Evolutionary conservation across 179 eudicot genomes (phyloP).

Genomic region (Dionaea muscipula): DNA sequence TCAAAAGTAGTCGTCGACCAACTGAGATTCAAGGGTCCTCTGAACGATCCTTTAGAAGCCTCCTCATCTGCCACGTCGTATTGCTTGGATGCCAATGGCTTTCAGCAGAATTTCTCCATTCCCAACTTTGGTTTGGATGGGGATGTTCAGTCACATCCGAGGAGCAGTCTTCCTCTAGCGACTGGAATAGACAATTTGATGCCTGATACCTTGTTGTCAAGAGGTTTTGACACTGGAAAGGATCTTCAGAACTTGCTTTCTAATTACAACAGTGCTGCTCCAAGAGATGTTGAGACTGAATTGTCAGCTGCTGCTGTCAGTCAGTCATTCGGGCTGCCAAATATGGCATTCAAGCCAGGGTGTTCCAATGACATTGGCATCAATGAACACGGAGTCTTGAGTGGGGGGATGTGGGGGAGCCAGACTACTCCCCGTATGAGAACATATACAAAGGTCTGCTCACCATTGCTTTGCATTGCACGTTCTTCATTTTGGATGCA

Average conservation of each 20-base stretch:
- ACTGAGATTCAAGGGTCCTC: slow-evolving; percentile 38
- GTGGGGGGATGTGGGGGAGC: slow-evolving; percentile 71
- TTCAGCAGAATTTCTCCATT: slow-evolving; percentile 54
- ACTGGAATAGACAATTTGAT: slow-evolving; percentile 47
- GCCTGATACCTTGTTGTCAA: slow-evolving; percentile 83
- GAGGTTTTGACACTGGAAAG: slow-evolving; percentile 83
- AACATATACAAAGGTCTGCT: slow-evolving; percentile 83
- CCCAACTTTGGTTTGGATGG: slow-evolving; percentile 58
- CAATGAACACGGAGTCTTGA: slow-evolving; percentile 52
- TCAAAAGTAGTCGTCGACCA: slow-evolving; percentile 44
- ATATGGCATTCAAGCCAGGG: slow-evolving; percentile 62
- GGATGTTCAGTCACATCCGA: slow-evolving; percentile 69
- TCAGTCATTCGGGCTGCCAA: slow-evolving; percentile 71
- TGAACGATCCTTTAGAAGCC: slow-evolving; percentile 58
- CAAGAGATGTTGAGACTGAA: slow-evolving; percentile 71
- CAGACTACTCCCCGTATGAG: slow-evolving; percentile 79
- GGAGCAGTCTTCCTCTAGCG: slow-evolving; percentile 43
- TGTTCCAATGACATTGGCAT: slow-evolving; percentile 59
- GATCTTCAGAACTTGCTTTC: slow-evolving; percentile 71
- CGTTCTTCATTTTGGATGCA: too few species aligned
- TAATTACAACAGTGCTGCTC: slow-evolving; percentile 41
- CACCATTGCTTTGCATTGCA: too few species aligned
- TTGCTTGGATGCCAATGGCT: slow-evolving; percentile 63
- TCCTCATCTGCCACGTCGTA: slow-evolving; percentile 77
- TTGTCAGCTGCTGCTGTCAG: slow-evolving; percentile 50